These are phyloP conservation scores for Kernera saxatilis DNA, from an alignment of 345 rosid species.

Conservation along the genomic window DNA sequence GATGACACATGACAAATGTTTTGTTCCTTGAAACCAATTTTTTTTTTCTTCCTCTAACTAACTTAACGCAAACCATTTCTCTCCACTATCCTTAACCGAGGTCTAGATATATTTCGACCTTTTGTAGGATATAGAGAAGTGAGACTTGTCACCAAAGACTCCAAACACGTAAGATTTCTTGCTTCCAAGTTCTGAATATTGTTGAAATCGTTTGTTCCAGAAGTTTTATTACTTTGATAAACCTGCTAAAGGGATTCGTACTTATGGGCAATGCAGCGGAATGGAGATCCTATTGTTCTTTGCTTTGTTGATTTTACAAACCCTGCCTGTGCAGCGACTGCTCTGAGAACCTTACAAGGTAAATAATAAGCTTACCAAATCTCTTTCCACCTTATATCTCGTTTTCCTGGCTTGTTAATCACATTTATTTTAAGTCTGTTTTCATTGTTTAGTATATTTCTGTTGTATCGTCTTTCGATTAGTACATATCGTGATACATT, in stretches of 20 bases:
- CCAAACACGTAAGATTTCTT: constrained; percentile 51
- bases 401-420: background rate
- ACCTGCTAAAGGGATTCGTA: background rate
- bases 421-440: background rate
- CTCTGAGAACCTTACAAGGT: constrained; percentile 93
- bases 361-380: background rate
- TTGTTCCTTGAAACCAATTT: constrained; percentile 1
- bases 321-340: constrained; percentile 92
- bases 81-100: constrained; percentile 33
- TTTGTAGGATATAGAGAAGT: constrained; percentile 90
- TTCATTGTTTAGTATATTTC: background rate
- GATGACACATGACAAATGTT: background rate
- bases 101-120: constrained; percentile 82
- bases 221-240: background rate
- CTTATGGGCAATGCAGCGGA: constrained; percentile 49
- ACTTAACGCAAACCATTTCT: background rate
- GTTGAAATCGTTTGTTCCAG: background rate
- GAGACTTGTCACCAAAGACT: constrained; percentile 80
- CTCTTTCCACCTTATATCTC: background rate
- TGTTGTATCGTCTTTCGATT: background rate
- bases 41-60: background rate
- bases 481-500: background rate
- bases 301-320: constrained; percentile 82
- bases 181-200: background rate
- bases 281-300: constrained; percentile 75